phyloP scores from a whole-genome alignment of 345 rosid species.

The Melastoma malabathricum region DNA sequence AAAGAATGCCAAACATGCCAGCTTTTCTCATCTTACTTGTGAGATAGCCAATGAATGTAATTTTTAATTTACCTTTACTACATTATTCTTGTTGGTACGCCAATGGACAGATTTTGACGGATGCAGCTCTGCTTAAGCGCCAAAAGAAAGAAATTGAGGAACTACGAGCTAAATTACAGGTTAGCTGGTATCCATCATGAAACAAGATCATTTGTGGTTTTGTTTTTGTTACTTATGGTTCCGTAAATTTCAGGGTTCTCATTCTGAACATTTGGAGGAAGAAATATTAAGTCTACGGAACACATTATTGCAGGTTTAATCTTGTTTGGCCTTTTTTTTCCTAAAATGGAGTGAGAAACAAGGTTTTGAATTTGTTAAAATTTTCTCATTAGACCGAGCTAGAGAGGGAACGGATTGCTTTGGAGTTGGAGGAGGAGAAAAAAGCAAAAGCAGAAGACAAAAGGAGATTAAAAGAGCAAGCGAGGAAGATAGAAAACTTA shows the following conservation, averaged over 20 bases:
- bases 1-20: no score
- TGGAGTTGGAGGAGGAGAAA: slow-evolving; percentile 95
- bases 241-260: slow-evolving; percentile 47
- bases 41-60: no score
- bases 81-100: slow-evolving; percentile 8
- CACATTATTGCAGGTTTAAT: slow-evolving; percentile 65
- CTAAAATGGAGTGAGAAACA: neutral
- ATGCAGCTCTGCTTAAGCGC: slow-evolving; percentile 91
- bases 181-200: slow-evolving; percentile 5
- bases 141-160: slow-evolving; percentile 98
- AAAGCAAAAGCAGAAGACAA: slow-evolving; percentile 87
- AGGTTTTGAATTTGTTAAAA: slow-evolving; percentile 6
- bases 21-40: no score
- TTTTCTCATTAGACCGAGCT: slow-evolving; percentile 52
- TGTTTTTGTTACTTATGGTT: neutral
- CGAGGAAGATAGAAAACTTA: slow-evolving; percentile 71
- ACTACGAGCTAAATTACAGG: slow-evolving; percentile 87
- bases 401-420: slow-evolving; percentile 83
- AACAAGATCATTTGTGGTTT: no score
- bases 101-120: slow-evolving; percentile 54
- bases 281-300: slow-evolving; percentile 87
- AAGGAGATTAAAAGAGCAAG: slow-evolving; percentile 86
- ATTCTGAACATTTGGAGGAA: slow-evolving; percentile 72
- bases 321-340: neutral
- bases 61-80: no score